phyloP scores from a whole-genome alignment of 2,329 filamentous ascomycete species.

The Pseudofabraea citricarpa region DNA sequence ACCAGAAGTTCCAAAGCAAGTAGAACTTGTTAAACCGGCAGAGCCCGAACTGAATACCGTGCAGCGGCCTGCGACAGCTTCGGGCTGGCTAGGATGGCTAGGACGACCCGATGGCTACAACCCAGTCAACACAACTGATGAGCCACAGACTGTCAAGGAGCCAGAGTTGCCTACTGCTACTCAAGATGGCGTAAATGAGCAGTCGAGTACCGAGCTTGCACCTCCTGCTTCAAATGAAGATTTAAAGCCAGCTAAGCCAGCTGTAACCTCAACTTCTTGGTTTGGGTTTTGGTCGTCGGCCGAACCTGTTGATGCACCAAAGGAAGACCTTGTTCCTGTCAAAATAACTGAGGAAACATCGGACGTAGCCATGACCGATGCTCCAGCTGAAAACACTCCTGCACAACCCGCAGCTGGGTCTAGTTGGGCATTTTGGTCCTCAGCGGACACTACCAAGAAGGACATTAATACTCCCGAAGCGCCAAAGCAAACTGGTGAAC shows the following conservation, averaged over 20 bases:
- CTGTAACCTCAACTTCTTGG: conserved; percentile 19
- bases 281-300: conserved; percentile 25
- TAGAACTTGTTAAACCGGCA: not conserved
- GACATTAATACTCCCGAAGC: conserved; percentile 6
- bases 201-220: no score
- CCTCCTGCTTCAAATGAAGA: not conserved
- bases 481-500: conserved; percentile 30
- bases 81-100: conserved; percentile 54
- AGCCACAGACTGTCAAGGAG: not conserved
- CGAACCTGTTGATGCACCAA: conserved; percentile 15
- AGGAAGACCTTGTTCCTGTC: conserved; percentile 19
- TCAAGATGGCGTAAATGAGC: no score
- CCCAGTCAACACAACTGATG: conserved; percentile 12
- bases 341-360: conserved; percentile 15
- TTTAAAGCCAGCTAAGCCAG: not conserved
- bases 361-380: not conserved
- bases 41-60: not conserved
- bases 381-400: conserved; percentile 1
- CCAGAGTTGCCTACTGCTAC: not conserved
- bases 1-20: not conserved
- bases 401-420: conserved; percentile 43
- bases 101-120: conserved; percentile 23
- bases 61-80: conserved; percentile 27
- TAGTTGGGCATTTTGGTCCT: conserved; percentile 80
- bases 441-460: conserved; percentile 25